phyloP scores from a whole-genome alignment of 73 alveolate genomes.

The Diophrys sp. region DNA sequence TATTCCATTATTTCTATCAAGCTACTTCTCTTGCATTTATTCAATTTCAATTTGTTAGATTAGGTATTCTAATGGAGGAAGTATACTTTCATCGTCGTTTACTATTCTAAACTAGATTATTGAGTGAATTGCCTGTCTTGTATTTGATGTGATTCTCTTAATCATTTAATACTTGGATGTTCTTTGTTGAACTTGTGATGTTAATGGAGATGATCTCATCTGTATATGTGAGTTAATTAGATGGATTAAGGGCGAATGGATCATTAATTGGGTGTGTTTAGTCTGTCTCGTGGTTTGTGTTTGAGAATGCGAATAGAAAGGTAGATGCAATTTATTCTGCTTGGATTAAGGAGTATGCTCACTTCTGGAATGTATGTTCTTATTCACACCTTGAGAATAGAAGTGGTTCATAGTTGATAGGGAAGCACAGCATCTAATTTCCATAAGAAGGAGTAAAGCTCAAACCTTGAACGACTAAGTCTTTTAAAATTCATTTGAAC shows the following conservation, averaged over 20 bases:
- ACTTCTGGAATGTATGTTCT: not conserved
- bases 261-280: not conserved
- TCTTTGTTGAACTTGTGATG: not conserved
- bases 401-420: not conserved
- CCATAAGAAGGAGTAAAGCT: no score
- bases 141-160: no score
- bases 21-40: slow-evolving; percentile 49
- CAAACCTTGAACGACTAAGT: no score
- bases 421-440: no score
- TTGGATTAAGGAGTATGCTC: not conserved
- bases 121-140: no score
- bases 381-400: not conserved
- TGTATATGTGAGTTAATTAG: not conserved
- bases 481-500: no score
- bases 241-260: not conserved
- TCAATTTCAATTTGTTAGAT: slow-evolving; percentile 45
- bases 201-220: not conserved
- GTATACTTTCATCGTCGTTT: no score
- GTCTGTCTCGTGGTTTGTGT: not conserved
- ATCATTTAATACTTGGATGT: not conserved
- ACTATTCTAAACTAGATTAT: no score
- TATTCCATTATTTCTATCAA: slow-evolving; percentile 48
- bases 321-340: not conserved
- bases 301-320: not conserved
- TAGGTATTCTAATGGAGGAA: no score